Evolutionary conservation across 139 green algal genomes (phyloP), one percentile per base, ranked within the genome.

Genomic region (Zygnema cylindricum): DNA sequence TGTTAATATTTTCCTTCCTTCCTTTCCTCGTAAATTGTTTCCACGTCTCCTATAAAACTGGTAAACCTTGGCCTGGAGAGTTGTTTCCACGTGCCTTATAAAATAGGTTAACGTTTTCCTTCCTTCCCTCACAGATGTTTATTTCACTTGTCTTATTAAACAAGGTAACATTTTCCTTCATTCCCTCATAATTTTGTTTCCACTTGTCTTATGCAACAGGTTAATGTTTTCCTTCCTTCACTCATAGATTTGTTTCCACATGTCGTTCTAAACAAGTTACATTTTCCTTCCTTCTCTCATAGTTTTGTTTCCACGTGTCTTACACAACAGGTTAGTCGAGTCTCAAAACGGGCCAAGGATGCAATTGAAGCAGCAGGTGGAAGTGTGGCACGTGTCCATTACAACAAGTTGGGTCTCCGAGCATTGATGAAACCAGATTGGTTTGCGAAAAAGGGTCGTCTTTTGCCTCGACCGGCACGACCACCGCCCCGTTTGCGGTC

Each of bases 301-400:
- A n/a, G 57, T n/a, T 30, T 73, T 25, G 30, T n/a, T n/a, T n/a
- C n/a, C n/a, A n/a, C n/a, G n/a, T n/a, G n/a, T n/a, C n/a, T 55
- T 73, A 69, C 41, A 32, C 1, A 32, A 40, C 92, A 98, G 93
- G 96, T 99, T 16, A 96, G 91, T 73, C 89, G 94, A 39, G 93
- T 88, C 33, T 95, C 92, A 2, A 35, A 69, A 0, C 54, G 55
- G 1, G 96, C 96, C 0, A 84, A 86, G 42, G 86, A 89, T 54
- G 90, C 92, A 0, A 91, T 99, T 3, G 92, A 97, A 86, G 69
- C 43, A 1, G 93, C 92, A 1, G 97, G 96, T 0, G 96, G 97
- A 33, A 92, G 69, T 25, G 95, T 99, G 11, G 96, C 93, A 0
- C 95, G 92, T 0, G 96, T 98, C 16, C 98, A 99, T 91, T 99